Base-by-base conservation (phyloP, 306 rosid species). In the Rosa chinensis region DNA sequence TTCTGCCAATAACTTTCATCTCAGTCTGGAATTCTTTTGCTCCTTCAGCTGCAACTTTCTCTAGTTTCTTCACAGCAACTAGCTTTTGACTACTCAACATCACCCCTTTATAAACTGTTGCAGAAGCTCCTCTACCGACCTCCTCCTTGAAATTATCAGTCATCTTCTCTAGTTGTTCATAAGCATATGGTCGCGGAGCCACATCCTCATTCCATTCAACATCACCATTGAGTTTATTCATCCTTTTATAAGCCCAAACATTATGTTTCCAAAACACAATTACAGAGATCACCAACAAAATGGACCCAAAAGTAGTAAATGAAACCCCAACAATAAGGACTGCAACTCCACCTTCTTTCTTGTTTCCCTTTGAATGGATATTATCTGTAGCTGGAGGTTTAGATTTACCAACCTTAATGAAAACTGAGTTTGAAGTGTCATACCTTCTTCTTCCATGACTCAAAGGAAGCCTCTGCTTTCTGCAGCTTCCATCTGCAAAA, bases 141-240 rank as follows among this genome's bases (percentile, higher is more conserved):
- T 78, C 83, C 39, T 81, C 85, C 55, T 66, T 81, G 75, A 84
- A 84, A 39, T 48, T 44, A 23, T 80, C 61, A 0, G 84, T 84
- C 39, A 77, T 66, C n/a, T 37, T 37, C 67, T 84, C 78, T 16
- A 84, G 66, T 17, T 84, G 78, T 37, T 10, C 52, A 20, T 70
- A 84, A 1, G 67, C 55, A 66, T 63, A 84, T 5, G 77, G 61
- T 18, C 64, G 39, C 2, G n/a, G 87, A n/a, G 43, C 87, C 67
- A 62, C 47, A 21, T 70, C 77, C 43, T 28, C 69, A 9, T 59
- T 43, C 42, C 77, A 48, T 47, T 66, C 77, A 16, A 43, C 78
- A 70, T 72, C 67, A 25, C 48, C 66, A 32, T 55, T 47, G 5
- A 6, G n/a, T 13, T 35, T 12, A 67, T 40, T 12, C 23, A 71